Evolutionary conservation across 2,329 filamentous ascomycete species (phyloP).

Genomic region (Drechmeria coniospora): DNA sequence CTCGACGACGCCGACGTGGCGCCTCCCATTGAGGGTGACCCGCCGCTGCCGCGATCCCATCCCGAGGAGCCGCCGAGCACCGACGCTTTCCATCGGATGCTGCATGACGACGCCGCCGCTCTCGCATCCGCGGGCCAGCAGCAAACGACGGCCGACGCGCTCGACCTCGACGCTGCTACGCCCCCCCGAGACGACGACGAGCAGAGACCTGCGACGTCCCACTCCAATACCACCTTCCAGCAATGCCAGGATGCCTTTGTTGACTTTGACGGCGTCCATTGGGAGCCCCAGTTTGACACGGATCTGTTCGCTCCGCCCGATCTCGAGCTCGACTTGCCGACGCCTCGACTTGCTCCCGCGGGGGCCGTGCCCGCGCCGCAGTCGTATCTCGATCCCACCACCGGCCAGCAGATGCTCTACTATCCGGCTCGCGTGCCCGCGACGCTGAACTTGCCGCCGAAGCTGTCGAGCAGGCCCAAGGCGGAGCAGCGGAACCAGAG

Average conservation of each 20-base stretch:
- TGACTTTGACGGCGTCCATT: conserved; percentile 73
- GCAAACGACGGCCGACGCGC: conserved; percentile 1
- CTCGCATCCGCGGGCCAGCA: not conserved
- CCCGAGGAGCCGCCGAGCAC: conserved; percentile 15
- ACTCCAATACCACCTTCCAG: conserved; percentile 45
- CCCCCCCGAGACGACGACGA: conserved; percentile 5
- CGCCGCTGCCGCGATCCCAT: conserved; percentile 14
- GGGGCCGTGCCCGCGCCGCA: conserved; percentile 25
- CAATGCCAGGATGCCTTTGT: conserved; percentile 55
- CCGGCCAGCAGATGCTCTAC: conserved; percentile 72
- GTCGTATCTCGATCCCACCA: conserved; percentile 47
- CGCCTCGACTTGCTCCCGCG: conserved; percentile 10
- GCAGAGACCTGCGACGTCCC: conserved; percentile 26
- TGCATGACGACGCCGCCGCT: conserved; percentile 10
- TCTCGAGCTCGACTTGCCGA: conserved; percentile 8
- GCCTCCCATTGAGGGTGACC: conserved; percentile 15
- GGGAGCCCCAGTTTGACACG: conserved; percentile 35
- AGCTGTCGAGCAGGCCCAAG: conserved; percentile 61
- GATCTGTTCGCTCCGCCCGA: conserved; percentile 10
- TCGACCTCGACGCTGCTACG: not conserved
- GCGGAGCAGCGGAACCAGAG: conserved; percentile 50
- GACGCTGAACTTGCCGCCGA: conserved; percentile 83
- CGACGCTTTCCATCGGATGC: conserved; percentile 19
- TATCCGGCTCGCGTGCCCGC: conserved; percentile 91
- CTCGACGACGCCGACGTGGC: conserved; percentile 38